phyloP scores from a whole-genome alignment of 2,329 filamentous ascomycete species.

The Akanthomyces lecanii region DNA sequence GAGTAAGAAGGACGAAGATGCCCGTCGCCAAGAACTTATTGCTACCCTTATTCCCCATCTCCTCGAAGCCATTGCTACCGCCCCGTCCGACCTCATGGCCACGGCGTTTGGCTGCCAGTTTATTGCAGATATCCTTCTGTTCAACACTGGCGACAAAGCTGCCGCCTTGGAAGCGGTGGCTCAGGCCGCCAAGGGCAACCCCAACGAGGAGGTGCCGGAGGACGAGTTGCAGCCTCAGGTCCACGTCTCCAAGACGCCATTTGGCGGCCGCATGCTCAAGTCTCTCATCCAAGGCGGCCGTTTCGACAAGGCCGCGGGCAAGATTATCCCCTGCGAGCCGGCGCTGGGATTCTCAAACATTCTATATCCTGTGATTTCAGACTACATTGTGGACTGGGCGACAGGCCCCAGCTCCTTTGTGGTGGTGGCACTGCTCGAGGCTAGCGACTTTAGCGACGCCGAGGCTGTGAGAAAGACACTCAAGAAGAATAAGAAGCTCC shows the following conservation, averaged over 20 bases:
- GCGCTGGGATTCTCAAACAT: constrained; percentile 74
- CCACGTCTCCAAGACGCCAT: constrained; percentile 59
- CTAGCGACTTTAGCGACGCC: constrained; percentile 62
- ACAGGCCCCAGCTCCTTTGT: constrained; percentile 83
- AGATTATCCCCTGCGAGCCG: constrained; percentile 66
- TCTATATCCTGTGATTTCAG: constrained; percentile 77
- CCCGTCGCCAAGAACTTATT: constrained; percentile 71
- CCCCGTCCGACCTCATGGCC: constrained; percentile 63
- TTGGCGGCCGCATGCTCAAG: constrained; percentile 82
- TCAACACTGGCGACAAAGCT: constrained; percentile 70
- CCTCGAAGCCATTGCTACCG: constrained; percentile 66
- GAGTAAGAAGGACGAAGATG: constrained; percentile 84
- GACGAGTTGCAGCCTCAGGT: constrained; percentile 37
- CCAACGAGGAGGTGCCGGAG: constrained; percentile 38
- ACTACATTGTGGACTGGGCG: constrained; percentile 75
- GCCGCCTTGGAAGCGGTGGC: constrained; percentile 67
- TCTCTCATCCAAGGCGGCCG: constrained; percentile 83
- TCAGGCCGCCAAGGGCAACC: constrained; percentile 56
- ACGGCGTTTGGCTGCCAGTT: constrained; percentile 85
- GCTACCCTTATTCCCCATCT: constrained; percentile 70
- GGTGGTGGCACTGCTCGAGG: constrained; percentile 75
- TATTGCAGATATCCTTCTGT: constrained; percentile 76
- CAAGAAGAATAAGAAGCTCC: constrained; percentile 65
- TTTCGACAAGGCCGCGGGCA: constrained; percentile 72
- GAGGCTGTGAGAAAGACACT: constrained; percentile 65